phyloP scores from a whole-genome alignment of 2,329 filamentous ascomycete genomes.

The Ceratocystis smalleyi region DNA sequence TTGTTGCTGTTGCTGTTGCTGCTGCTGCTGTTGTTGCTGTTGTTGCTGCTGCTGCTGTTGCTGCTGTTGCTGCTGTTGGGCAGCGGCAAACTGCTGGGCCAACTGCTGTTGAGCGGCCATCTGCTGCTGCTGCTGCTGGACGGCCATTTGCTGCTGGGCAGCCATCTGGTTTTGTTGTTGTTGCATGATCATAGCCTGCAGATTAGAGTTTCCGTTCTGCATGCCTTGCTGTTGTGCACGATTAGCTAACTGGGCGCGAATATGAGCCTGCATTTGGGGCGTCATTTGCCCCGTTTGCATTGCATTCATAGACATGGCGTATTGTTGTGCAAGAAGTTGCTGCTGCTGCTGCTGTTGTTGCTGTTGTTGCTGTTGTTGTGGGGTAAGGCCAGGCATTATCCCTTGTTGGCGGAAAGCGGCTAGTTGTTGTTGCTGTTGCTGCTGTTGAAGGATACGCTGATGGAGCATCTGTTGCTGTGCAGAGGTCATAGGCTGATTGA shows the following conservation, averaged over 20 bases:
- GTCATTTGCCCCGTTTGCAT: constrained; percentile 18
- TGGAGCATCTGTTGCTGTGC: constrained; percentile 24
- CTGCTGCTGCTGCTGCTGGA: constrained; percentile 23
- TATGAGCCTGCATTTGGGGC: constrained; percentile 17
- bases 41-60: constrained; percentile 24
- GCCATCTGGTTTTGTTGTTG: constrained; percentile 31
- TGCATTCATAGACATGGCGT: constrained; percentile 5
- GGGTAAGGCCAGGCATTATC: constrained; percentile 4
- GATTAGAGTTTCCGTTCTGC: neutral
- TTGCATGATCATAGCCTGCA: constrained; percentile 25
- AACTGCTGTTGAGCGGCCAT: constrained; percentile 20
- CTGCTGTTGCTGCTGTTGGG: constrained; percentile 25
- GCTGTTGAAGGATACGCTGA: constrained; percentile 17
- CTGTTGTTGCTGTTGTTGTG: constrained; percentile 18
- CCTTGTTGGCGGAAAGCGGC: neutral
- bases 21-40: constrained; percentile 21
- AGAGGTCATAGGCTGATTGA: constrained; percentile 23
- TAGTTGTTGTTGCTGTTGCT: constrained; percentile 23
- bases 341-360: constrained; percentile 20
- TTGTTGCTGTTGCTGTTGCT: constrained; percentile 25
- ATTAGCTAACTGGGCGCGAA: neutral
- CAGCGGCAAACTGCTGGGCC: too few relatives aligned
- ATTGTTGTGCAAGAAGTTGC: constrained; percentile 9
- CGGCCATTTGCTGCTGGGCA: constrained; percentile 29
- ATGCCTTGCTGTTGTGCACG: constrained; percentile 12